Evolutionary conservation across 108 stramenopile genomes (phyloP).

Genomic region (Stephanodiscus minutulus): DNA sequence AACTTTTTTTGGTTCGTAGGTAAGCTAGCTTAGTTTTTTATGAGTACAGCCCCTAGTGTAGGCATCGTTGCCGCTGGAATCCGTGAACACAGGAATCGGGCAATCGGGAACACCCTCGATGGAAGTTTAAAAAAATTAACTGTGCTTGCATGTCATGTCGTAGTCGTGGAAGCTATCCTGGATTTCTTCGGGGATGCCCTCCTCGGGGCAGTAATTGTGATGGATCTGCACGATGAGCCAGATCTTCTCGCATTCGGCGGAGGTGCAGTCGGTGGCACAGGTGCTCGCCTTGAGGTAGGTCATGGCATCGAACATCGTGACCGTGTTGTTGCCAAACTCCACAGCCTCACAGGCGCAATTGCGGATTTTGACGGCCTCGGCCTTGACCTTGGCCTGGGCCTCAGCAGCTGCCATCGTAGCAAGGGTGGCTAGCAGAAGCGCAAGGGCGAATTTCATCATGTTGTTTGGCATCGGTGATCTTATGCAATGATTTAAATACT

Average conservation of each 20-base stretch:
- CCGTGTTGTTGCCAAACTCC: slow-evolving; percentile 25
- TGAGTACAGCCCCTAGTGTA: too few species aligned
- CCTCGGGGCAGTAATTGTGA: slow-evolving; percentile 38
- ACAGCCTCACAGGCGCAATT: slow-evolving; percentile 33
- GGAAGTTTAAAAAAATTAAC: slow-evolving; percentile 13
- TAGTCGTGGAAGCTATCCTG: slow-evolving; percentile 42
- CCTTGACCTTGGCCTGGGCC: too few species aligned
- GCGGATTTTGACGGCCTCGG: not conserved
- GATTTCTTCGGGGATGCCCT: slow-evolving; percentile 28
- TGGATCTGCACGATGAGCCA: slow-evolving; percentile 33
- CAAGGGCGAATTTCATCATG: not conserved
- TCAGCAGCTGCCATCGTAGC: not conserved
- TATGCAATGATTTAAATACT: too few species aligned
- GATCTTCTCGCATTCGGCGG: slow-evolving; percentile 32
- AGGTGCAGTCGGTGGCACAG: slow-evolving; percentile 35
- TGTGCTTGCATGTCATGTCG: slow-evolving; percentile 17
- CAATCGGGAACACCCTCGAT: slow-evolving; percentile 30
- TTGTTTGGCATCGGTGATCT: not conserved
- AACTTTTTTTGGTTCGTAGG: too few species aligned
- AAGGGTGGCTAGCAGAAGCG: slow-evolving; percentile 7
- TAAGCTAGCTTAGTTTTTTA: too few species aligned
- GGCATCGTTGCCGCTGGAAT: slow-evolving; percentile 28
- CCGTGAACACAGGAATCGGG: slow-evolving; percentile 16
- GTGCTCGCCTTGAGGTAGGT: slow-evolving; percentile 20
- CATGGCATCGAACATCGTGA: slow-evolving; percentile 35